Conservation (phyloP, 257 asterid genomes). For the Scutellaria galericulata region DNA sequence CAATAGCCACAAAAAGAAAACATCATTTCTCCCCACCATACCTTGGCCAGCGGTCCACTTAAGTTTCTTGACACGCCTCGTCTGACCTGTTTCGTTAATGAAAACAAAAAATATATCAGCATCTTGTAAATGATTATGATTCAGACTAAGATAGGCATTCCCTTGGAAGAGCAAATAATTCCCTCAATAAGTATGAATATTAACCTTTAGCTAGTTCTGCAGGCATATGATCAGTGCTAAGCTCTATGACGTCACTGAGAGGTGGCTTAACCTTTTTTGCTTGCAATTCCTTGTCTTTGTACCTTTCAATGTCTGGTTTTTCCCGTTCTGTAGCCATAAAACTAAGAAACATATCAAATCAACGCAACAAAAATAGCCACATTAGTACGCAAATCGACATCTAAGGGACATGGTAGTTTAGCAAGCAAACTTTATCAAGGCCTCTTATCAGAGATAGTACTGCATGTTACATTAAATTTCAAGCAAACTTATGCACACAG, state of each 20-base stretch:
- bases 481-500: background rate
- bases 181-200: slow-evolving; percentile 17
- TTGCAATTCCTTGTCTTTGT: slow-evolving; percentile 44
- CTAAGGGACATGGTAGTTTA: background rate
- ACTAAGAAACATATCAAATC: slow-evolving; percentile 12
- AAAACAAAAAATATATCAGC: slow-evolving; percentile 23
- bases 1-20: background rate
- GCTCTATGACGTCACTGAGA: slow-evolving; percentile 52
- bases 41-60: slow-evolving; percentile 37
- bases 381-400: background rate
- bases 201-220: slow-evolving; percentile 71
- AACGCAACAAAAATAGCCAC: background rate
- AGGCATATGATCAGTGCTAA: slow-evolving; percentile 59
- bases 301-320: slow-evolving; percentile 62
- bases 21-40: slow-evolving; percentile 29
- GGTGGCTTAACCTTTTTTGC: slow-evolving; percentile 42
- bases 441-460: background rate
- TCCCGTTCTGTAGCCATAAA: slow-evolving; percentile 44
- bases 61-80: slow-evolving; percentile 31
- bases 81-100: slow-evolving; percentile 46
- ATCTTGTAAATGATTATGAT: background rate
- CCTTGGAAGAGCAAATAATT: background rate
- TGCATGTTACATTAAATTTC: background rate
- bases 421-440: background rate
- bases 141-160: background rate